Evolutionary conservation across 2,329 filamentous ascomycete species (phyloP).

Genomic region (Dendrostoma leiphaemia): DNA sequence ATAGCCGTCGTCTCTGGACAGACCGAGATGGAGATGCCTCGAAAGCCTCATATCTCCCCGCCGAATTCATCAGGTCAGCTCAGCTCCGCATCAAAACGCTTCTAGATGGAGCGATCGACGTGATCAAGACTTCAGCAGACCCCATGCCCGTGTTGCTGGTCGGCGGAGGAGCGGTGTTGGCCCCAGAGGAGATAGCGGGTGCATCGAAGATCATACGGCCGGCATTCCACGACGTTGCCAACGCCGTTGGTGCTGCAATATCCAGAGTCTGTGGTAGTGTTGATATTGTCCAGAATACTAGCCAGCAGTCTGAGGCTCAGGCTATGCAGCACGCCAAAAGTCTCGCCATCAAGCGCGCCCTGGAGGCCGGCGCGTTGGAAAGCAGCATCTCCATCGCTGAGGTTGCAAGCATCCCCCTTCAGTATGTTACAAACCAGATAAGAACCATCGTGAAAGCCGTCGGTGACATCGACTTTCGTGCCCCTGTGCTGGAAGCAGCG

Average conservation of each 20-base stretch:
- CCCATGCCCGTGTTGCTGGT: conserved; percentile 60
- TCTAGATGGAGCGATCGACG: conserved; percentile 56
- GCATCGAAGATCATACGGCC: conserved; percentile 57
- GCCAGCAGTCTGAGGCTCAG: conserved; percentile 20
- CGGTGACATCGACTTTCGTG: conserved; percentile 40
- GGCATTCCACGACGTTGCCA: conserved; percentile 57
- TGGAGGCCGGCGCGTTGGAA: conserved; percentile 20
- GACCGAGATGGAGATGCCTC: conserved; percentile 31
- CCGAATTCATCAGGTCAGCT: conserved; percentile 31
- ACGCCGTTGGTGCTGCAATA: conserved; percentile 64
- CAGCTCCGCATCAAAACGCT: conserved; percentile 42
- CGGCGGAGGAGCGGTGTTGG: conserved; percentile 60
- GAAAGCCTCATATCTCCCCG: conserved; percentile 19
- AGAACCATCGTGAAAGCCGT: conserved; percentile 36
- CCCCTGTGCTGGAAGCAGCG: conserved; percentile 15
- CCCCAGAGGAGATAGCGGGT: conserved; percentile 52
- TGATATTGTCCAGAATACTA: conserved; percentile 41
- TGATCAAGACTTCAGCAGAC: conserved; percentile 61
- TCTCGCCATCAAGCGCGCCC: conserved; percentile 7
- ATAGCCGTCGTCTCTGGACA: conserved; percentile 37
- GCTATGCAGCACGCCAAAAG: conserved; percentile 30
- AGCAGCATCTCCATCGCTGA: conserved; percentile 37
- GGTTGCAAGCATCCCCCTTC: conserved; percentile 37
- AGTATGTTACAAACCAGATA: conserved; percentile 32
- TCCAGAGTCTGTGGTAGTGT: conserved; percentile 55